A percentile compares a stretch with the other conserved stretches of the same genome.
These are phyloP conservation scores for Didymella exigua DNA, from an alignment of 2,329 filamentous ascomycete genomes.

Conservation along the genomic window DNA sequence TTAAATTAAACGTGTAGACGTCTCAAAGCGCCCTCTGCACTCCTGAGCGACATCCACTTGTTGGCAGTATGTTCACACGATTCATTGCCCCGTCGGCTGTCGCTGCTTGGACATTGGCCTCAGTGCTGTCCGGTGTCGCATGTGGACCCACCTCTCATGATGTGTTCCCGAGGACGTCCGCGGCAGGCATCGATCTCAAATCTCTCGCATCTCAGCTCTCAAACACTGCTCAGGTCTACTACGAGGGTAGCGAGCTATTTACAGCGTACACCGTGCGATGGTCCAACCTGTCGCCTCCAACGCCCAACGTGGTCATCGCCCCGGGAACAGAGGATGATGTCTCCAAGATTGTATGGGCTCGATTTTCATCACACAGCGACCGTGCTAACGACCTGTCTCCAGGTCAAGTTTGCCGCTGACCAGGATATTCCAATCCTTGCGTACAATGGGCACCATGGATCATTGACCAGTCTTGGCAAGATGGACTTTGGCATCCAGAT, in stretches of 20 bases:
- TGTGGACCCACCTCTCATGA: constrained; percentile 14
- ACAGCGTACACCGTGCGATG: constrained; percentile 21
- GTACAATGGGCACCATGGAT: constrained; percentile 60
- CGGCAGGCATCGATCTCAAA: constrained; percentile 24
- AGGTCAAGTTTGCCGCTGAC: constrained; percentile 58
- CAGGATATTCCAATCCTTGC: constrained; percentile 59
- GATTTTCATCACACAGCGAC: background rate
- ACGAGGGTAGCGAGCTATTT: constrained; percentile 22
- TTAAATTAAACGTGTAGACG: background rate
- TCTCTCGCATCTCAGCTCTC: constrained; percentile 23
- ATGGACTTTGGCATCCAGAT: constrained; percentile 61
- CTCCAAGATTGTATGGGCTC: constrained; percentile 22
- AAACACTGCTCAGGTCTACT: constrained; percentile 22
- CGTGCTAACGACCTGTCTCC: background rate
- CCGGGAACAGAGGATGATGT: constrained; percentile 30
- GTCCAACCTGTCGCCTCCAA: constrained; percentile 28
- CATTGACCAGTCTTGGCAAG: constrained; percentile 55
- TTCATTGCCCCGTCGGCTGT: constrained; percentile 14
- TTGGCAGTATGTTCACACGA: constrained; percentile 19
- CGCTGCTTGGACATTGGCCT: constrained; percentile 13
- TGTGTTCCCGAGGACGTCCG: constrained; percentile 18
- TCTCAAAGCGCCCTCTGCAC: background rate
- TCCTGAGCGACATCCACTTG: background rate
- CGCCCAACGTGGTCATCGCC: constrained; percentile 25
- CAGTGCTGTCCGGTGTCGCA: constrained; percentile 14